Base-by-base conservation (phyloP, 306 rosid genomes). In the Dicorynia guianensis region DNA sequence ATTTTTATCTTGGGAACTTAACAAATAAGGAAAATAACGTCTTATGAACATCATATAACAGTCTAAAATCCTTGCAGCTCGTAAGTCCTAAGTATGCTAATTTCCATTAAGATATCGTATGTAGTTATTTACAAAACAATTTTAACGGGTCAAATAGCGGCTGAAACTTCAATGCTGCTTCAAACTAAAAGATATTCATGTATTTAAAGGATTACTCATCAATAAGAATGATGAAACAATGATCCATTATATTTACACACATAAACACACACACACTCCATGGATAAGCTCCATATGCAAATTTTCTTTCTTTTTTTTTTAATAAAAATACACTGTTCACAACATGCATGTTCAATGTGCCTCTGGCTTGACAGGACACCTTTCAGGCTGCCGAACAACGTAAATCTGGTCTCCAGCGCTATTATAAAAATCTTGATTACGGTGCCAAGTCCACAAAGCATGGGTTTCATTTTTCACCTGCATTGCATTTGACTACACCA, bases 381-480 rank as follows among this genome's bases (percentile, higher is more conserved):
- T 81, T 38, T 91, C 90, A 25, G 96, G 98, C 63, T 94, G 84
- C 76, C 97, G 86, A 47, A 90, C 97, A 54, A 94, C 85, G 79
- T 87, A 94, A 78, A 94, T 90, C 74, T 35, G 67, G 60, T 94
- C 98, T 17, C 96, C 97, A 3, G 86, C 85, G 2, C 0, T 49
- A 5, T 39, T 77, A 77, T 91, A 94, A 25, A 63, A 46, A 59
- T 94, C 97, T 87, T 81, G 88, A 69, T 94, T 94, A 43, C 98
- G 84, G 61, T 91, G 96, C 97, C 98, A 94, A 13, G 62, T 87
- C 97, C 98, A 94, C 65, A 94, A 57, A 1, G 98, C 98, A 86
- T 85, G 91, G 14, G 97, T 91, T 82, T 90, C 95, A 77, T 94
- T 94, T 83, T 77, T 88, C 84, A 90, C 86, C 98, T 91, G 91